Evolutionary conservation across 2,329 filamentous ascomycete species (phyloP), one percentile per base, ranked within the genome.

Genomic region (Blastomyces percursus): DNA sequence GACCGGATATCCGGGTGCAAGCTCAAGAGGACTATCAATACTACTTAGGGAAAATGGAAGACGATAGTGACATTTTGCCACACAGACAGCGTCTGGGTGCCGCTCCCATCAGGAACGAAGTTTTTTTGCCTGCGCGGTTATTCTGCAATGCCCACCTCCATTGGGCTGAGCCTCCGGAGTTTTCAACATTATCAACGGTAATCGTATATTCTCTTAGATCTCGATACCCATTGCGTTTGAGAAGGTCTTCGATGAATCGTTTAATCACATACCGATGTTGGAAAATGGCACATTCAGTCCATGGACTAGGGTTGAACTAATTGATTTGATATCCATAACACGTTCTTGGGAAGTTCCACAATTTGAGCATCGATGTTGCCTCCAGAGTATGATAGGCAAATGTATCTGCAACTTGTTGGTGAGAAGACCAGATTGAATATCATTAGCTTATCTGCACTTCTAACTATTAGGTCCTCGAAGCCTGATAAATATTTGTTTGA

Each of bases 11-110:
- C 77, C 72, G 30, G 75, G 67, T 65, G 86, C 78, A 73, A 88
- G 92, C 1, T 77, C 78, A 27, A 73, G 67, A 7, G 91, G 81
- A 9, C 84, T 84, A 27, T 77, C 72, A 60, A 89, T 82, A 9
- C 80, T 73, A 38, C 9, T 0, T 0, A 89, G 90, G 44, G 91
- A 78, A 70, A 82, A 86, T 0, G 87, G 85, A 1, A 86, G 82
- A 2, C 82, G 82, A 71, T 89, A 92, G 72, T 92, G 89, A 0
- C 89, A 89, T 59, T 84, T 88, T 9, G 88, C 87, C 14, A 90
- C 82, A 2, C 91, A 82, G 3, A 92, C 81, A 3, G 89, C 89
- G 72, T 93, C 89, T 70, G 87, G 64, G 72, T 68, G 88, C 85
- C 0, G 73, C 74, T 38, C 35, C 84, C 84, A 86, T 84, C 85